Evolutionary conservation across 2,329 filamentous ascomycete genomes (phyloP).

Genomic region (Nectriaceae sp.): DNA sequence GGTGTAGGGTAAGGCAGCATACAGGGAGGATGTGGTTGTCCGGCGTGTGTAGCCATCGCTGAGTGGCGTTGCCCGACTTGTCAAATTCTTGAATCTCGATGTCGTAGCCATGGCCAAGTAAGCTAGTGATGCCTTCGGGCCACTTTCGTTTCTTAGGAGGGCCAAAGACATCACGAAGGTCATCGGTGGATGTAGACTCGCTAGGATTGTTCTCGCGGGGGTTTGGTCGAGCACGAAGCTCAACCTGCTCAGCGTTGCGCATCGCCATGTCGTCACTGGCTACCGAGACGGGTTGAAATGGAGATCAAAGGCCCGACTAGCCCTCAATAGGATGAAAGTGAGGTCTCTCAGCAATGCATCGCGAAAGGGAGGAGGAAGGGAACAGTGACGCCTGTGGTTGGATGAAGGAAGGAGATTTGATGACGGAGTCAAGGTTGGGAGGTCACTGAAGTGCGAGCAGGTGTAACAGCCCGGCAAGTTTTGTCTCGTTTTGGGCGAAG

Average conservation of each 20-base stretch:
- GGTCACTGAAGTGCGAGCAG: too few species aligned
- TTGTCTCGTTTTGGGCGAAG: background rate
- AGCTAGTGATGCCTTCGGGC: conserved; percentile 21
- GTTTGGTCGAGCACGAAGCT: background rate
- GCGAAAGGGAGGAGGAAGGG: background rate
- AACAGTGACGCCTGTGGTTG: background rate
- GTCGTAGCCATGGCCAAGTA: conserved; percentile 26
- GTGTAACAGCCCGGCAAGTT: too few species aligned
- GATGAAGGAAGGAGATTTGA: too few species aligned
- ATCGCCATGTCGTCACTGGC: background rate
- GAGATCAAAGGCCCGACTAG: background rate
- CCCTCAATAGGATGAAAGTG: background rate
- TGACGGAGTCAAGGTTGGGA: too few species aligned
- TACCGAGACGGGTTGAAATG: background rate
- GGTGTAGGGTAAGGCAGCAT: conserved; percentile 1
- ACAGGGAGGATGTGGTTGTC: conserved; percentile 30
- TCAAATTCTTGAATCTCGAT: conserved; percentile 40
- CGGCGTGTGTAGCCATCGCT: conserved; percentile 36
- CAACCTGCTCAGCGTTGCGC: background rate
- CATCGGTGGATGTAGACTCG: background rate
- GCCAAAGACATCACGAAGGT: background rate
- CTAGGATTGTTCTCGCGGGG: background rate
- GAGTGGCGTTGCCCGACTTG: conserved; percentile 37
- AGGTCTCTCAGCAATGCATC: background rate
- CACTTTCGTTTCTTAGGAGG: conserved; percentile 4